Evolutionary conservation across 2,329 filamentous ascomycete species (phyloP), one percentile per base, ranked within the genome.

Genomic region (Stachybotrys elegans): DNA sequence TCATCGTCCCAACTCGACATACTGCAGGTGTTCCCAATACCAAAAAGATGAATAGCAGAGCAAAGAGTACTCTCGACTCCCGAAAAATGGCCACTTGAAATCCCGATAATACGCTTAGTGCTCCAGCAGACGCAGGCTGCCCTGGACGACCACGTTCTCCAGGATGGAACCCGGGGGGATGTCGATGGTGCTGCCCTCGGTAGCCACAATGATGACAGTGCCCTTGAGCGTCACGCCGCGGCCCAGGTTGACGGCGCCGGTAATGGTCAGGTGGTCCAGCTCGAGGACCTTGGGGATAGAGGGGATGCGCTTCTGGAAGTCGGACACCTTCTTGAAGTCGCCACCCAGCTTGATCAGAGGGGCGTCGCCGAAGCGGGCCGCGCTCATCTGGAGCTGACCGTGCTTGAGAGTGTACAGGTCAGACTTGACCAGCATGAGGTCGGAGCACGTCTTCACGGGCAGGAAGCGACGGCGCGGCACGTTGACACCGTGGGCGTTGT

Each of bases 321-420:
- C 93, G 2, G 92, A 97, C 31, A 98, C 93, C 84, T 98, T 98
- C 86, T 98, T 98, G 83, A 98, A 98, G 79, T 98, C 93, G 61
- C 83, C 84, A 58, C 93, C 93, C 43, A 98, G 86, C 86, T 98
- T 98, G 80, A 98, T 98, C 57, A 98, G 80, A 45, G 93, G 93
- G 40, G 93, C 92, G 57, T 93, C 91, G 54, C 93, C 93, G 69
- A 98, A 97, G 56, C 93, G 89, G 76, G 84, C 91, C 55, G 90
- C 84, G 79, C 95, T 95, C 74, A 98, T 95, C 65, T 96, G 82
- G 54, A 98, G 83, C 77, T 97, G 92, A 56, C 93, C 93, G 74
- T 98, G 93, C 83, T 96, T 93, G 57, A 98, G 83, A 9, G 90
- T 95, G 83, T 98, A 98, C 49, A 98, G 81, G 64, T 98, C 93